A percentile compares a stretch with the other conserved stretches of the same genome.
Conservation (phyloP, 257 asterid genomes). For the Capsicum chinense region DNA sequence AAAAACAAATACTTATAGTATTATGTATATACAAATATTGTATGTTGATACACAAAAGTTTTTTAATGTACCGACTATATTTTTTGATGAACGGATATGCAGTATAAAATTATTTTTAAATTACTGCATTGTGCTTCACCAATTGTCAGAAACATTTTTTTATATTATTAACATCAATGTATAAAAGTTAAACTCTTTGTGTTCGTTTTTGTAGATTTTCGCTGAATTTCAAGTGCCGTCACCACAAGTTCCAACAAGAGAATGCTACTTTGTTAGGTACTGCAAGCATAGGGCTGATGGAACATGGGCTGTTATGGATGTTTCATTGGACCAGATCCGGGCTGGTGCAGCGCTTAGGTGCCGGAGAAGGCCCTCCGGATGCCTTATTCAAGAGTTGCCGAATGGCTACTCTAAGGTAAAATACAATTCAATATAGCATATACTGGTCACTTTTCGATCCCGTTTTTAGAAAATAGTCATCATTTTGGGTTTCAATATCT, state of each 20-base stretch:
- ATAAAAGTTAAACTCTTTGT: not conserved
- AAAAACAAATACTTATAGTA: too few relatives aligned
- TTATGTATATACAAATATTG: too few relatives aligned
- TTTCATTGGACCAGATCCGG: conserved; percentile 47
- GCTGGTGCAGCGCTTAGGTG: conserved; percentile 24
- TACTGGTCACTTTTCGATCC: not conserved
- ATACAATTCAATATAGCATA: not conserved
- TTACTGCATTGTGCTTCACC: not conserved
- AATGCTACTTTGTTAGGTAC: conserved; percentile 48
- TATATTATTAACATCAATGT: not conserved
- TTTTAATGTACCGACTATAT: too few relatives aligned
- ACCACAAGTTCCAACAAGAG: conserved; percentile 56
- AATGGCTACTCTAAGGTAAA: conserved; percentile 58
- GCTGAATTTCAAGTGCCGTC: conserved; percentile 62
- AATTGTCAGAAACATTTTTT: not conserved
- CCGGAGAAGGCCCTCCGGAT: conserved; percentile 70
- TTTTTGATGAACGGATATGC: too few relatives aligned
- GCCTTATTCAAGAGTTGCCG: conserved; percentile 51
- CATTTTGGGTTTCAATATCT: too few relatives aligned
- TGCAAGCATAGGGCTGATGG: conserved; percentile 46
- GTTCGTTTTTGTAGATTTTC: conserved; percentile 38
- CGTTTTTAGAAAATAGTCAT: not conserved
- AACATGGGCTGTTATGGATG: conserved; percentile 62
- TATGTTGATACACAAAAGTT: too few relatives aligned
- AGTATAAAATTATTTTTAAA: not conserved